phyloP scores from a whole-genome alignment of 345 rosid genomes.

The Geranium brycei region DNA sequence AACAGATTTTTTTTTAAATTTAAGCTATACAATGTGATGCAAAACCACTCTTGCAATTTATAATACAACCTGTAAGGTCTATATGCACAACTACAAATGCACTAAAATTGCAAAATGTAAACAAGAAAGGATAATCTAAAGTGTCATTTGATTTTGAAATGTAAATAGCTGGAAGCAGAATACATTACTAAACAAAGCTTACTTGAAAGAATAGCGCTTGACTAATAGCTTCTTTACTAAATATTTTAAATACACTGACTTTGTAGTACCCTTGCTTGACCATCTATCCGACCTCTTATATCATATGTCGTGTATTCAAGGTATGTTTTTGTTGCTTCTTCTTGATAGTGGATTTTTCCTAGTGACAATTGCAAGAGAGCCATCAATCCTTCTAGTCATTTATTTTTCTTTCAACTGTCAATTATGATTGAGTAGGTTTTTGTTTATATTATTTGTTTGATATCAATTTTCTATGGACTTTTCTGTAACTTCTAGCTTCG shows the following conservation, averaged over 20 bases:
- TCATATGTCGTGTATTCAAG: too few species aligned
- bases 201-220: neutral
- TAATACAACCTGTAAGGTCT: too few species aligned
- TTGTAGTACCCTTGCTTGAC: too few species aligned
- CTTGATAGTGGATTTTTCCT: neutral
- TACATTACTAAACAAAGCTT: neutral
- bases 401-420: neutral
- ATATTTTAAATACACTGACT: too few species aligned
- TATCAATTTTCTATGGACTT: neutral
- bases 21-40: neutral
- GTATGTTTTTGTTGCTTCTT: neutral
- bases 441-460: too few species aligned
- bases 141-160: too few species aligned
- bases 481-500: constrained; percentile 1
- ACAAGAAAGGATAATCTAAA: too few species aligned
- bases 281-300: neutral
- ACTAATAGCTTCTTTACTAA: too few species aligned
- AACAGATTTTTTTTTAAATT: neutral
- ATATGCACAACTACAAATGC: too few species aligned
- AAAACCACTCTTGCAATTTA: neutral
- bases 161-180: neutral
- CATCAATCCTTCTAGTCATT: neutral
- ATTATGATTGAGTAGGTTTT: too few species aligned
- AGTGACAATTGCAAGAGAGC: neutral
- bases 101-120: too few species aligned